Evolutionary conservation across 768 basidiomycete species (phyloP).

Genomic region (Xerocomellus amylosporus): DNA sequence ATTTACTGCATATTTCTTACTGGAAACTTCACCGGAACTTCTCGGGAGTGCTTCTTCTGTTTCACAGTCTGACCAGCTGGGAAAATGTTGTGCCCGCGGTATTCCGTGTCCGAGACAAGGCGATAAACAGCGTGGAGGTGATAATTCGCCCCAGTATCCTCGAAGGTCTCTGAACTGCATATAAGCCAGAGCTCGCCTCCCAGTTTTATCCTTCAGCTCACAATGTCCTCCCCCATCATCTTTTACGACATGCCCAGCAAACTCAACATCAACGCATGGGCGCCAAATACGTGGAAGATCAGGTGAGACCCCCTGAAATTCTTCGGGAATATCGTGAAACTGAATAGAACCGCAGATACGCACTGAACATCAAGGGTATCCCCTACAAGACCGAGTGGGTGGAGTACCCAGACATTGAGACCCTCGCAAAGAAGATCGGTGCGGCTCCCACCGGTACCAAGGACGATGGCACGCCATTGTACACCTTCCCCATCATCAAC

Average conservation of each 20-base stretch:
- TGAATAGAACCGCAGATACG: conserved; percentile 25
- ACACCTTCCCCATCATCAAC: conserved; percentile 43
- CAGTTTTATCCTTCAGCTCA: background rate
- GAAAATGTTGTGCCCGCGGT: background rate
- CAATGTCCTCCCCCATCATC: conserved; percentile 33
- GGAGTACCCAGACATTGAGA: conserved; percentile 41
- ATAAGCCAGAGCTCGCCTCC: conserved; percentile 2
- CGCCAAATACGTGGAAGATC: conserved; percentile 47
- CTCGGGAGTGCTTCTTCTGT: background rate
- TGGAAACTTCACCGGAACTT: background rate
- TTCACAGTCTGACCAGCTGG: background rate
- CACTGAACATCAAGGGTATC: conserved; percentile 41
- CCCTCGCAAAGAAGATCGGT: conserved; percentile 31
- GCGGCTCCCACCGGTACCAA: conserved; percentile 31
- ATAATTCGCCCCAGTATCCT: background rate
- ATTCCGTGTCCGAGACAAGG: background rate
- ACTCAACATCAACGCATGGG: conserved; percentile 34
- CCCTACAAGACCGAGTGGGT: conserved; percentile 43
- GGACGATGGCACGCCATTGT: conserved; percentile 31
- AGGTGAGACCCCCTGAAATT: conserved; percentile 28
- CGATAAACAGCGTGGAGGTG: conserved; percentile 3
- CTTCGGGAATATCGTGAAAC: background rate
- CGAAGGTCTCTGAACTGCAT: conserved; percentile 1
- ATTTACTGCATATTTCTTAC: background rate
- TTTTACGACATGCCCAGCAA: conserved; percentile 47